A percentile compares a stretch with the other conserved stretches of the same genome.
phyloP scores from a whole-genome alignment of 352 stramenopile species.

The Phytopythium cucurbitacearum region DNA sequence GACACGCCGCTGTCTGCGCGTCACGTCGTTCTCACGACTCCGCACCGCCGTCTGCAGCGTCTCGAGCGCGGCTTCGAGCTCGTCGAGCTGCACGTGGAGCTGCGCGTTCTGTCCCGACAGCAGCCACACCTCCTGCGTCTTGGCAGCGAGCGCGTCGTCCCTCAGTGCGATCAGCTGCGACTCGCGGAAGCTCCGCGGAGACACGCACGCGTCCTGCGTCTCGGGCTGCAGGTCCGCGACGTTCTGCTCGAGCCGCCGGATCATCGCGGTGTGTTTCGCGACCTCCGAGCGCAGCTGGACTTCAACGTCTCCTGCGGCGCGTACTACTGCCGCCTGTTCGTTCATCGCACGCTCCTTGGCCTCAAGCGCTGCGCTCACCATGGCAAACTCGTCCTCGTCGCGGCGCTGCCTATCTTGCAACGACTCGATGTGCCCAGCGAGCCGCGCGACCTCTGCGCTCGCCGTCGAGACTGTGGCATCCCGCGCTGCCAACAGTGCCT shows the following conservation, averaged over 20 bases:
- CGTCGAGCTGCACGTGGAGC: slow-evolving; percentile 60
- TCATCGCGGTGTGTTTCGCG: slow-evolving; percentile 25
- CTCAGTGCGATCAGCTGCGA: slow-evolving; percentile 70
- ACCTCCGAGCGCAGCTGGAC: slow-evolving; percentile 39
- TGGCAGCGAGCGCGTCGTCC: slow-evolving; percentile 67
- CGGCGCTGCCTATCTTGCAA: slow-evolving; percentile 45
- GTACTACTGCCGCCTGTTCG: slow-evolving; percentile 29
- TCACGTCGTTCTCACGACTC: slow-evolving; percentile 56
- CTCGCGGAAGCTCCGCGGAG: slow-evolving; percentile 66
- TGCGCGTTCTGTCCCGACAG: slow-evolving; percentile 63
- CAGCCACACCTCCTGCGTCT: slow-evolving; percentile 68
- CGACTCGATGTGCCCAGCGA: slow-evolving; percentile 19
- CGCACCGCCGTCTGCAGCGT: slow-evolving; percentile 52
- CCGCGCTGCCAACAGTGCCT: slow-evolving; percentile 35
- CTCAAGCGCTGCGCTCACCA: slow-evolving; percentile 50
- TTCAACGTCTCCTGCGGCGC: slow-evolving; percentile 18
- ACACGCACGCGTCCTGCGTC: slow-evolving; percentile 56
- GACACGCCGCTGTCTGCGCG: slow-evolving; percentile 44
- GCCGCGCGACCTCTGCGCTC: slow-evolving; percentile 9
- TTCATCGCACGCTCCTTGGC: slow-evolving; percentile 45
- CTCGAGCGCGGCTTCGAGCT: slow-evolving; percentile 55
- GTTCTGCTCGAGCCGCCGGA: slow-evolving; percentile 45
- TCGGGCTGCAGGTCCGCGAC: slow-evolving; percentile 30
- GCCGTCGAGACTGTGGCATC: slow-evolving; percentile 8
- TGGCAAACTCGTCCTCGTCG: slow-evolving; percentile 65